Evolutionary conservation across 129 eudicot species (phyloP).

Genomic region (carrot (Daucus carota)): DNA sequence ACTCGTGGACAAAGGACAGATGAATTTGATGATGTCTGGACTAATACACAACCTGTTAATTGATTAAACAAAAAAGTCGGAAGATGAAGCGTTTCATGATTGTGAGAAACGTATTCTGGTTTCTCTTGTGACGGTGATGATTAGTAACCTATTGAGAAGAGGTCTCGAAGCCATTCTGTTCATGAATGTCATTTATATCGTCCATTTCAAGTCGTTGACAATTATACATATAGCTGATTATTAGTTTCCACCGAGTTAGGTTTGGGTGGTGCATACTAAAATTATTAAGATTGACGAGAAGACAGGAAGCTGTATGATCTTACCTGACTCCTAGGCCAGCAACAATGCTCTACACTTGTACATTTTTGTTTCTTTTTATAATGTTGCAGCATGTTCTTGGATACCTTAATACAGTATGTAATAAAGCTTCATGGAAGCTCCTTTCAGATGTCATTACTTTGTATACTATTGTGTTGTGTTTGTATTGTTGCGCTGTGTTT

Average conservation of each 20-base stretch:
- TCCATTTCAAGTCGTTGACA: too few relatives aligned
- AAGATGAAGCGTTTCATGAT: neutral
- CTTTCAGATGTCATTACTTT: neutral
- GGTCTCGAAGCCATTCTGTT: neutral
- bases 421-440: neutral
- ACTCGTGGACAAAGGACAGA: conserved; percentile 34
- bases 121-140: neutral
- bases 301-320: neutral
- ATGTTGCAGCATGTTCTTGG: neutral
- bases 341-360: neutral
- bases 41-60: conserved; percentile 45
- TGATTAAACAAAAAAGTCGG: conserved; percentile 19
- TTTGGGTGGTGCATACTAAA: neutral
- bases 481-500: too few relatives aligned
- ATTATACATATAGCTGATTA: neutral
- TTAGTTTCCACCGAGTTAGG: neutral
- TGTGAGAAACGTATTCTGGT: neutral
- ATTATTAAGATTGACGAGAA: neutral
- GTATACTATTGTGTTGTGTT: too few relatives aligned
- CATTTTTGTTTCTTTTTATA: neutral
- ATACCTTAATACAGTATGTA: neutral
- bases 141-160: neutral
- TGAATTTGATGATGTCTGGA: conserved; percentile 62
- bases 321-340: neutral
- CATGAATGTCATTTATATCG: neutral